These are phyloP conservation scores for Fonsecaea multimorphosa DNA, from an alignment of 2,329 filamentous ascomycete species.

Conservation along the genomic window DNA sequence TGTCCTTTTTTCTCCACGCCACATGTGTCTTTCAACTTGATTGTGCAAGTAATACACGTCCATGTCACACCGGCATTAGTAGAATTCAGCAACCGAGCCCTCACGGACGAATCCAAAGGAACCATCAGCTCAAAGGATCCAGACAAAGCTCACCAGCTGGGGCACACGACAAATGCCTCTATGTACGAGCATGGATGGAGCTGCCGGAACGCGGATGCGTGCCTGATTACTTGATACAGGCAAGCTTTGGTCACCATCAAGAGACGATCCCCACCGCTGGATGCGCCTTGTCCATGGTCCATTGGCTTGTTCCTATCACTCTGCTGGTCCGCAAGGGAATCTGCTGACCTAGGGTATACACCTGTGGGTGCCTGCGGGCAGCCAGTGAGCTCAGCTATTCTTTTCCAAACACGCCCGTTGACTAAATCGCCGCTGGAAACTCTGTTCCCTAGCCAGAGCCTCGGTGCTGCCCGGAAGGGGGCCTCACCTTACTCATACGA, in stretches of 20 bases:
- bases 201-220: constrained; percentile 12
- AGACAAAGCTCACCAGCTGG: not conserved
- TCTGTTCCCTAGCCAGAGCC: not conserved
- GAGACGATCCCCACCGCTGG: not conserved
- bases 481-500: constrained; percentile 17
- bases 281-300: not conserved
- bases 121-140: not conserved
- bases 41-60: not conserved
- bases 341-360: constrained; percentile 6
- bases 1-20: not conserved
- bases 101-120: not conserved
- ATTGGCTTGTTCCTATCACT: constrained; percentile 13
- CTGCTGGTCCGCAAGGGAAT: not conserved
- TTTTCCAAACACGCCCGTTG: not conserved
- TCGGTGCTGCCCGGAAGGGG: not conserved
- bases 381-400: constrained; percentile 4
- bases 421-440: constrained; percentile 1
- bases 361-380: not conserved
- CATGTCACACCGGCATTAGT: not conserved
- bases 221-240: constrained; percentile 22
- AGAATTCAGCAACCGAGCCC: not conserved
- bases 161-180: not conserved
- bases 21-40: not conserved
- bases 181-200: not conserved
- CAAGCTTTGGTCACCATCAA: not conserved